Percentiles rank a stretch among this genome's conserved stretches.
These are phyloP conservation scores for Lenzites betulinus DNA, from an alignment of 768 basidiomycete species.

Conservation along the genomic window DNA sequence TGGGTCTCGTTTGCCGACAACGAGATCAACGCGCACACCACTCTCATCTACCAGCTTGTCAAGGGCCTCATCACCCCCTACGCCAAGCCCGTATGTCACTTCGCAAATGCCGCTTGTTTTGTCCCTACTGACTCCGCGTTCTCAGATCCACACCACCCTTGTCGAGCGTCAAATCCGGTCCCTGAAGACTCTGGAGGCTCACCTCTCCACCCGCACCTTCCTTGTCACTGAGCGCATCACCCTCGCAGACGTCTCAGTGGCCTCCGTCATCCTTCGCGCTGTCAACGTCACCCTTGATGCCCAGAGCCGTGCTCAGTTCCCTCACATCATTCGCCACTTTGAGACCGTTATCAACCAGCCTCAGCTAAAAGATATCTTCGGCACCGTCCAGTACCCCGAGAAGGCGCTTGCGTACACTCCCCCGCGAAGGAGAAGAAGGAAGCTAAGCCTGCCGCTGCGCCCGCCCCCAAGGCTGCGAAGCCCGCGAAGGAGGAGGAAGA, in stretches of 20 bases:
- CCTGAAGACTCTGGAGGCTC: slow-evolving; percentile 68
- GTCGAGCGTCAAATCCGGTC: slow-evolving; percentile 56
- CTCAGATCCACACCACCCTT: slow-evolving; percentile 58
- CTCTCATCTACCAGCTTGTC: slow-evolving; percentile 46
- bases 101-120: background rate
- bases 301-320: slow-evolving; percentile 60
- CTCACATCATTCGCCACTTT: slow-evolving; percentile 80
- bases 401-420: slow-evolving; percentile 71
- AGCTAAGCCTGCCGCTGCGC: slow-evolving; percentile 31
- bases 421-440: slow-evolving; percentile 75
- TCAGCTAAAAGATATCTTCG: slow-evolving; percentile 66
- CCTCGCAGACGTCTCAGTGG: slow-evolving; percentile 82
- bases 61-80: slow-evolving; percentile 60
- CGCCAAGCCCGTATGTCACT: slow-evolving; percentile 73
- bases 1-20: slow-evolving; percentile 78
- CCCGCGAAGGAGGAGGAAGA: slow-evolving; percentile 58
- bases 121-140: background rate
- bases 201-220: slow-evolving; percentile 82
- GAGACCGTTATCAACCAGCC: slow-evolving; percentile 91
- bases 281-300: slow-evolving; percentile 66
- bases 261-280: slow-evolving; percentile 55
- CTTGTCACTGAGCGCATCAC: slow-evolving; percentile 94
- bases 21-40: slow-evolving; percentile 51
- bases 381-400: slow-evolving; percentile 60
- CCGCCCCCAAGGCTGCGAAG: slow-evolving; percentile 46